These are phyloP conservation scores for Herpotrichia juniperi DNA, from an alignment of 2,329 filamentous ascomycete genomes.

Conservation along the genomic window DNA sequence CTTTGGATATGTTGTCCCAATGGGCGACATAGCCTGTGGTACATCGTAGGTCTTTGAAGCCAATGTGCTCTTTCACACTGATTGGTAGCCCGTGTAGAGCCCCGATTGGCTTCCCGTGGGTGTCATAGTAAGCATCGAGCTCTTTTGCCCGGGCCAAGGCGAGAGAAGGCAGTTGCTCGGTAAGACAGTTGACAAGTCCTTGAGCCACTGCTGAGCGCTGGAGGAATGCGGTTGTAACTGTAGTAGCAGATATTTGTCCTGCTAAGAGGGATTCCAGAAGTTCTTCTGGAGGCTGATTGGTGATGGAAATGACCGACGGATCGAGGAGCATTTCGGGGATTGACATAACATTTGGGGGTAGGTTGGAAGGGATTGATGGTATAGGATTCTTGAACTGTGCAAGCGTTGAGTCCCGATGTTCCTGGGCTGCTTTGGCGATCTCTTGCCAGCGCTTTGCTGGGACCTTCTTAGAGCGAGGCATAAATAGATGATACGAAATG, in stretches of 20 bases:
- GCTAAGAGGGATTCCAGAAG: constrained; percentile 21
- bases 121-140: constrained; percentile 48
- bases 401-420: constrained; percentile 33
- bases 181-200: constrained; percentile 22
- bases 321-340: constrained; percentile 25
- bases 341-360: constrained; percentile 26
- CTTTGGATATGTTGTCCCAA: constrained; percentile 52
- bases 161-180: constrained; percentile 39
- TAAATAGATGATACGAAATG: background rate
- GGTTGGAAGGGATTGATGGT: constrained; percentile 23
- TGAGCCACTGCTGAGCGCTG: constrained; percentile 34
- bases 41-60: constrained; percentile 55
- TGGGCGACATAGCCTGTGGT: constrained; percentile 59
- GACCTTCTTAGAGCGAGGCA: constrained; percentile 14
- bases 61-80: constrained; percentile 59
- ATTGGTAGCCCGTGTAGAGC: constrained; percentile 60
- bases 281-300: constrained; percentile 24
- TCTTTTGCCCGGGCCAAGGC: constrained; percentile 48
- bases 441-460: constrained; percentile 27
- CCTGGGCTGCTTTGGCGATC: constrained; percentile 31
- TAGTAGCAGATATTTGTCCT: constrained; percentile 26
- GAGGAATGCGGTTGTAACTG: constrained; percentile 33
- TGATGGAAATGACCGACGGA: constrained; percentile 21
- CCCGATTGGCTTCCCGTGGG: constrained; percentile 48
- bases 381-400: constrained; percentile 18